Conservation (phyloP, 441 rosid genomes). For the Aquilaria agallochum region DNA sequence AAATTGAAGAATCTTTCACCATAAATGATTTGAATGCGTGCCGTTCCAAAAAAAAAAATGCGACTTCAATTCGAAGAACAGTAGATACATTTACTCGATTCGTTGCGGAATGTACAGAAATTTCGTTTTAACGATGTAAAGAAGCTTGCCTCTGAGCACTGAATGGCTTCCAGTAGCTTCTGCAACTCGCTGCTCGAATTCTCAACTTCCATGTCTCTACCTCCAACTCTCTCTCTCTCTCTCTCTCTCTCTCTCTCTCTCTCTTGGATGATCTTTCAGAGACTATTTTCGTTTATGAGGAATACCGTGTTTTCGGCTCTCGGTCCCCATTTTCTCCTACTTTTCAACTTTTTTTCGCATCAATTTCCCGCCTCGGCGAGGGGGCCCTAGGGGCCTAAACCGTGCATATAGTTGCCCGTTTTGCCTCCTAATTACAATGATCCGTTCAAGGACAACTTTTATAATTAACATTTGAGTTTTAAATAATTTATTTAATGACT, state of each 20-base stretch:
- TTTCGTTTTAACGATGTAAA: neutral
- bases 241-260: neutral
- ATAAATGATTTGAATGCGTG: too few species aligned
- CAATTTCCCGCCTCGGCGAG: neutral
- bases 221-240: neutral
- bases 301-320: neutral
- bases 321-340: neutral
- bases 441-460: too few species aligned
- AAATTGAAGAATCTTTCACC: too few species aligned
- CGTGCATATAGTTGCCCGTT: too few species aligned
- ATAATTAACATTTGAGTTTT: too few species aligned
- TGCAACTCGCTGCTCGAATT: conserved; percentile 28
- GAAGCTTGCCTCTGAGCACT: conserved; percentile 46
- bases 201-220: conserved; percentile 30
- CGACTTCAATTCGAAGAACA: neutral
- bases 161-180: conserved; percentile 33
- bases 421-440: too few species aligned
- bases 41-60: neutral
- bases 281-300: neutral
- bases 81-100: neutral
- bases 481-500: too few species aligned
- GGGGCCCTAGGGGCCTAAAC: too few species aligned
- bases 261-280: neutral
- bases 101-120: too few species aligned
- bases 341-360: conserved; percentile 9